Conservation (phyloP, 1,284 basidiomycete species). For the Irpex sp. region DNA sequence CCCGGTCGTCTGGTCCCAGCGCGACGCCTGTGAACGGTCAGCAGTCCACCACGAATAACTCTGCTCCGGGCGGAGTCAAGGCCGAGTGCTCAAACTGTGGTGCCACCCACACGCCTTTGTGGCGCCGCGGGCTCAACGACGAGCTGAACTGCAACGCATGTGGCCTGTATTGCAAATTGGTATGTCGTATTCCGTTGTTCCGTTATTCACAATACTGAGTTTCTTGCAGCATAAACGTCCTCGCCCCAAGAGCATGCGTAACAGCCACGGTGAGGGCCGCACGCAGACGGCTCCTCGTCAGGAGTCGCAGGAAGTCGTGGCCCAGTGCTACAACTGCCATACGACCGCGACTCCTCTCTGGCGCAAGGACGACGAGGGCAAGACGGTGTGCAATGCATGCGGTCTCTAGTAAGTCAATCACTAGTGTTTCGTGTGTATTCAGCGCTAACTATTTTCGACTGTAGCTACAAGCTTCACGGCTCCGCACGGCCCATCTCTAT, state of each 20-base stretch:
- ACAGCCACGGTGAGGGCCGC: constrained; percentile 62
- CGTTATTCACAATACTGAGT: neutral
- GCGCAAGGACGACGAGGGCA: constrained; percentile 89
- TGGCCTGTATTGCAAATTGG: constrained; percentile 76
- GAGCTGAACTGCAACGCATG: constrained; percentile 84
- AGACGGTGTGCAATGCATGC: constrained; percentile 88
- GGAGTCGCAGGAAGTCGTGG: constrained; percentile 41
- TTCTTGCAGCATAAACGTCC: constrained; percentile 68
- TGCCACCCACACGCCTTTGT: constrained; percentile 78
- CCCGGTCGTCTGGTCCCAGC: constrained; percentile 53
- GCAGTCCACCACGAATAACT: constrained; percentile 28
- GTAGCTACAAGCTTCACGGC: constrained; percentile 77
- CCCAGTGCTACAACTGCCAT: constrained; percentile 87
- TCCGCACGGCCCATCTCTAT: constrained; percentile 79
- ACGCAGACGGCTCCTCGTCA: constrained; percentile 58
- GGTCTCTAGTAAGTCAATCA: constrained; percentile 47
- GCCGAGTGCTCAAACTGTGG: constrained; percentile 82
- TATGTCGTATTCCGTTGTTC: constrained; percentile 31
- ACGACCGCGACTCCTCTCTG: constrained; percentile 89
- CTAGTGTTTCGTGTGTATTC: neutral
- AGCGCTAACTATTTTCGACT: constrained; percentile 4
- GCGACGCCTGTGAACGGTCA: constrained; percentile 55
- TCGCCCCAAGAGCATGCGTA: constrained; percentile 79
- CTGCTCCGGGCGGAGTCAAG: constrained; percentile 74
- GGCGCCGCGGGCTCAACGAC: constrained; percentile 78